Conservation (phyloP, 495 filamentous ascomycete genomes). For the Neurospora tetrasperma region DNA sequence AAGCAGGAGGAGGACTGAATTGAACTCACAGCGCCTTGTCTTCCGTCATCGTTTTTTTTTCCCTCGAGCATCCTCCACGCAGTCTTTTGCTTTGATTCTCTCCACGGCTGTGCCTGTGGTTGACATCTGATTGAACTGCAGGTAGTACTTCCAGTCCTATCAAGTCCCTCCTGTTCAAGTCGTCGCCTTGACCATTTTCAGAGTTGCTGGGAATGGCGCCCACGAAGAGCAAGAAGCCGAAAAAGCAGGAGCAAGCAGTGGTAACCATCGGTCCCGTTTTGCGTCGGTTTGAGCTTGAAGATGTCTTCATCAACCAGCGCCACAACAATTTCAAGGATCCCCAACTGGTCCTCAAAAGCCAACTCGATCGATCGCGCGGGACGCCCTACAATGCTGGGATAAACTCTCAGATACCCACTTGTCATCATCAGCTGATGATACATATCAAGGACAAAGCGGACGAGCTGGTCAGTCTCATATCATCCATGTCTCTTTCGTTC, state of each 20-base stretch:
- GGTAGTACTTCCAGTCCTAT: neutral
- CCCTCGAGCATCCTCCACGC: neutral
- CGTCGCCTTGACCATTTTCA: neutral
- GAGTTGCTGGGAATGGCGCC: conserved; percentile 2
- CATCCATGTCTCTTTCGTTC: neutral
- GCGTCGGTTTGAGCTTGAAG: conserved; percentile 15
- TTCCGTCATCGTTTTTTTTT: neutral
- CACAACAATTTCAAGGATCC: conserved; percentile 17
- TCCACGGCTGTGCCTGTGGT: neutral
- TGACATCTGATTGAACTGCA: neutral
- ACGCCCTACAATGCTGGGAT: conserved; percentile 9
- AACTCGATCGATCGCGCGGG: conserved; percentile 9
- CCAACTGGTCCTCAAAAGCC: conserved; percentile 22
- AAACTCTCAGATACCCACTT: conserved; percentile 5
- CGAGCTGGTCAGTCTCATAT: conserved; percentile 16
- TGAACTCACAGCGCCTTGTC: neutral
- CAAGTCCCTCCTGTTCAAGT: neutral
- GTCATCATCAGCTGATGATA: conserved; percentile 19
- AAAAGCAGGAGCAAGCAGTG: conserved; percentile 3
- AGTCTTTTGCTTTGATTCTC: neutral
- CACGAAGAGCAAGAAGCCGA: neutral
- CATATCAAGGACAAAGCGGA: conserved; percentile 26
- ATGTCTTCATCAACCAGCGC: conserved; percentile 12
- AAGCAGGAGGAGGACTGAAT: neutral
- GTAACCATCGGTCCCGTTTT: neutral